Evolutionary conservation across 768 basidiomycete genomes (phyloP), one percentile per base, ranked within the genome.

Genomic region (Terana coerulea): DNA sequence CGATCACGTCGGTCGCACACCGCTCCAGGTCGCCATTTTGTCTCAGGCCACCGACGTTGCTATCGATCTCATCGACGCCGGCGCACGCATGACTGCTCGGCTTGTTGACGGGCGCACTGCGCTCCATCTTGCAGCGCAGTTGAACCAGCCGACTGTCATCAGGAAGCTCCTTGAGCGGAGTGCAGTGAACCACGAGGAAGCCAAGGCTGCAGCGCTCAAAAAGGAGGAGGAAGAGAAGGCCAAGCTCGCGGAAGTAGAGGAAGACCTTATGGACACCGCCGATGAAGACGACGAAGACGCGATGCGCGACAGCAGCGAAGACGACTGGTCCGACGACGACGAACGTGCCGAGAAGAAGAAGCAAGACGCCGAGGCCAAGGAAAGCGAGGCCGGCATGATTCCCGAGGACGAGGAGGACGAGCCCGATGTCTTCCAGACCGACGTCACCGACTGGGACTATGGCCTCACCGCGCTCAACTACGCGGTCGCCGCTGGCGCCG

Each of bases 1-100:
- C 2, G 82, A 84, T 62, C 79, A 83, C 47, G 79, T 84, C 35
- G 83, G 83, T 0, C 77, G 83, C 3, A 79, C 80, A 6, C 66
- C 75, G 1, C 68, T 84, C n/a, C 83, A 84, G 44, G 64, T 83
- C 30, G 80, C 81, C 3, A 75, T 84, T 43, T 47, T 82, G 14
- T 70, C 69, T 36, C 69, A 70, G 33, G 73, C 73, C 0, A 58
- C 59, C 3, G 78, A 77, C 1, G 74, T 81, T 46, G 77, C 78
- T 0, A 66, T 66, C 52, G 72, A 75, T 30, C 70, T 84, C 28
- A 71, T 84, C 43, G 75, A 83, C 34, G 75, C 76, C 12, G 79
- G 78, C 3, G 79, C 77, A 2, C 69, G 78, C 45, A 80, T 83
- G 58, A 78, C 76, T 0, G 72, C 79, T 3, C 69, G 82, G 3